phyloP scores from a whole-genome alignment of 2,329 filamentous ascomycete genomes.

The Sporothrix pseudoabietina region DNA sequence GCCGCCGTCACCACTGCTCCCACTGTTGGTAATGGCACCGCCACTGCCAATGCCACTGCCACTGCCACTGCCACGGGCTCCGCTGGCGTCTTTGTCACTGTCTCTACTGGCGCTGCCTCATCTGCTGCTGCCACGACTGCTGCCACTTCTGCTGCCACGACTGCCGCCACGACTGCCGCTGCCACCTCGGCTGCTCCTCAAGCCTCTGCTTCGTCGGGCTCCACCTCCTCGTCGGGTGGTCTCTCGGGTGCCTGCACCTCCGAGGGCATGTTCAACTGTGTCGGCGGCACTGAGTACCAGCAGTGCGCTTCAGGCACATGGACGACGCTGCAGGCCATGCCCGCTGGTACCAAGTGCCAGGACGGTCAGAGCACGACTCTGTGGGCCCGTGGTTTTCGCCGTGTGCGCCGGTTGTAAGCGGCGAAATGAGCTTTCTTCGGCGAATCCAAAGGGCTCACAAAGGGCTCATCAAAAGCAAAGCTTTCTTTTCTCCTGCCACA shows the following conservation, averaged over 20 bases:
- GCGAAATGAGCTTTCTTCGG: neutral
- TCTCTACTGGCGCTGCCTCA: neutral
- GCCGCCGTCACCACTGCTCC: neutral
- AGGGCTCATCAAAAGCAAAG: neutral
- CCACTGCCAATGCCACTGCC: slow-evolving; percentile 21
- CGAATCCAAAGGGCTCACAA: too few relatives aligned
- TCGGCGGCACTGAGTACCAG: slow-evolving; percentile 51
- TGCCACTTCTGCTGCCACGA: neutral
- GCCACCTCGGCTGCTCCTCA: neutral
- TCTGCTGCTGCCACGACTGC: slow-evolving; percentile 30
- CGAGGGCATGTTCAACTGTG: slow-evolving; percentile 56
- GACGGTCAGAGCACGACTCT: slow-evolving; percentile 41
- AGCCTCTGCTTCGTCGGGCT: neutral
- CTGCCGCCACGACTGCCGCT: slow-evolving; percentile 25
- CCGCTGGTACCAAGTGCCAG: slow-evolving; percentile 51
- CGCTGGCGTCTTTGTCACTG: neutral
- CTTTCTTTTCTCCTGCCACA: neutral
- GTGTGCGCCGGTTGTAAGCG: slow-evolving; percentile 24
- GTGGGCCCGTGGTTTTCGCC: slow-evolving; percentile 32
- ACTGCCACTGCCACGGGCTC: neutral
- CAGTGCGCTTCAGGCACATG: slow-evolving; percentile 55
- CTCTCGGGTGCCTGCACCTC: slow-evolving; percentile 46
- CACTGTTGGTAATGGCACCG: slow-evolving; percentile 25
- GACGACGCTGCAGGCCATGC: slow-evolving; percentile 47
- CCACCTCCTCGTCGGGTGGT: slow-evolving; percentile 36